These are phyloP conservation scores for Bullera alba DNA, from an alignment of 768 basidiomycete species.

Conservation along the genomic window DNA sequence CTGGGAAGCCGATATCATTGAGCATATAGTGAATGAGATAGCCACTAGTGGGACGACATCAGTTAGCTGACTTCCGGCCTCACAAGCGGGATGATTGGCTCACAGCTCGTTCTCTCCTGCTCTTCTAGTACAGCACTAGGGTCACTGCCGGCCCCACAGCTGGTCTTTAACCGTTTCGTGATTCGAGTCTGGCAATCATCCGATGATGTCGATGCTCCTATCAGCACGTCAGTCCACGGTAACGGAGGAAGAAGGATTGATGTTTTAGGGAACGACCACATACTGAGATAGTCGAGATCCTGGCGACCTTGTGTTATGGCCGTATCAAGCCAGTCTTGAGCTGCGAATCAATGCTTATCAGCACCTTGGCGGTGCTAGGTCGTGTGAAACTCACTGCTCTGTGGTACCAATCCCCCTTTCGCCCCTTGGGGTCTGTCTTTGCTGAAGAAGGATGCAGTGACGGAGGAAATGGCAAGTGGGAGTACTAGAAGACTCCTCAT, in stretches of 20 bases:
- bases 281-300: background rate
- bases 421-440: too few species aligned
- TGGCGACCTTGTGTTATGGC: background rate
- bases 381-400: too few species aligned
- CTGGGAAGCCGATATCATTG: slow-evolving; percentile 19
- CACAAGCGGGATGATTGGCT: background rate
- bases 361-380: too few species aligned
- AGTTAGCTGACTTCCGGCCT: background rate
- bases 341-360: background rate
- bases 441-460: background rate
- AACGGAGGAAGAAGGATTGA: background rate
- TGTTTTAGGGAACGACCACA: background rate
- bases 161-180: background rate
- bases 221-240: background rate
- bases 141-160: background rate
- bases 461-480: background rate
- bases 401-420: too few species aligned
- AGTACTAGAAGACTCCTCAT: background rate
- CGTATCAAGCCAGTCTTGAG: background rate
- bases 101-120: background rate
- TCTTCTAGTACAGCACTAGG: background rate
- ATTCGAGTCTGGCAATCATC: background rate
- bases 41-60: slow-evolving; percentile 6
- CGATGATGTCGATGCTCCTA: background rate
- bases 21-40: slow-evolving; percentile 18